Evolutionary conservation across 768 basidiomycete genomes (phyloP).

Genomic region (Boletus subcaerulescens): DNA sequence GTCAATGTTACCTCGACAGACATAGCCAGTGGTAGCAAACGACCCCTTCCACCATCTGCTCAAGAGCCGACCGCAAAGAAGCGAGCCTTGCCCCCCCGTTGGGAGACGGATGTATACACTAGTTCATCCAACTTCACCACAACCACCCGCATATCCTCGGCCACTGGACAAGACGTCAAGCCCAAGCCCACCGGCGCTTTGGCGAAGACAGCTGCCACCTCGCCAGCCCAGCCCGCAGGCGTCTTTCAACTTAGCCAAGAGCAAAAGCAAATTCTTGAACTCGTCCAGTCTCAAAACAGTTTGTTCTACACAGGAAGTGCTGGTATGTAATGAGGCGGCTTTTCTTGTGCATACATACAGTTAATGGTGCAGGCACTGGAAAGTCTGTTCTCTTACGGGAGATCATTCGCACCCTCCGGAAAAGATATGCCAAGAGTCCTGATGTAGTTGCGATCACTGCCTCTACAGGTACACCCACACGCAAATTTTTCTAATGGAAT

Average conservation of each 20-base stretch:
- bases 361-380: slow-evolving; percentile 68
- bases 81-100: slow-evolving; percentile 52
- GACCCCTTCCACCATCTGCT: slow-evolving; percentile 22
- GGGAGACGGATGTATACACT: slow-evolving; percentile 39
- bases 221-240: slow-evolving; percentile 29
- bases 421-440: slow-evolving; percentile 44
- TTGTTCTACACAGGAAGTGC: slow-evolving; percentile 98
- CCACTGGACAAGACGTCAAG: slow-evolving; percentile 6
- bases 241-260: slow-evolving; percentile 73
- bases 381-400: slow-evolving; percentile 94
- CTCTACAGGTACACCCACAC: slow-evolving; percentile 65
- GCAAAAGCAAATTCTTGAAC: slow-evolving; percentile 76
- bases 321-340: slow-evolving; percentile 49
- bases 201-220: background rate
- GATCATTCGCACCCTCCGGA: slow-evolving; percentile 75
- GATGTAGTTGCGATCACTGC: slow-evolving; percentile 93
- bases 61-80: slow-evolving; percentile 45
- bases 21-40: slow-evolving; percentile 33
- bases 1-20: slow-evolving; percentile 14
- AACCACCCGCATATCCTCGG: slow-evolving; percentile 10
- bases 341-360: slow-evolving; percentile 18
- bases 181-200: slow-evolving; percentile 5
- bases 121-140: slow-evolving; percentile 35
- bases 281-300: slow-evolving; percentile 71
- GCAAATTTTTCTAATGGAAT: background rate